Evolutionary conservation across 2,329 filamentous ascomycete genomes (phyloP).

Genomic region (Paecilomyces dactylethromorphus): DNA sequence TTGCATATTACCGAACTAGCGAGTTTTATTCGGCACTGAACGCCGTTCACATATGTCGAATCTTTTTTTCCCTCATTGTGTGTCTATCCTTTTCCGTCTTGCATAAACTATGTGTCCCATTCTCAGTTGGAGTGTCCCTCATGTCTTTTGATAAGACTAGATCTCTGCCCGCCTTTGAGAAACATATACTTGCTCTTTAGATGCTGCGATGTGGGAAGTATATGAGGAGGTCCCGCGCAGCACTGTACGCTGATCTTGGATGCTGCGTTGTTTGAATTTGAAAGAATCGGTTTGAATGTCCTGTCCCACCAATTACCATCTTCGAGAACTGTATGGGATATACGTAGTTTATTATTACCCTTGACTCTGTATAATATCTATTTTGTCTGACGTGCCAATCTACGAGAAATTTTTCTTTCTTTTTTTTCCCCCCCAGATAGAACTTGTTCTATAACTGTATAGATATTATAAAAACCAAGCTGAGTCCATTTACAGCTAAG

Average conservation of each 20-base stretch:
- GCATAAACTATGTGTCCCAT: not conserved
- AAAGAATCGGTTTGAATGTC: not conserved
- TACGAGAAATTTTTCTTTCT: no score
- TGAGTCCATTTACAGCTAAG: no score
- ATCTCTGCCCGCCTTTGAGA: not conserved
- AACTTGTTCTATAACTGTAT: no score
- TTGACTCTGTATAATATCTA: no score
- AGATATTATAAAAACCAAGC: no score
- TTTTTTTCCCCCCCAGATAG: no score
- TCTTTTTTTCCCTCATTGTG: not conserved
- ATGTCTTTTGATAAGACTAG: not conserved
- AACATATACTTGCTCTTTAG: not conserved
- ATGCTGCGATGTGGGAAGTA: not conserved
- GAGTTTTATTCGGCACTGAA: not conserved
- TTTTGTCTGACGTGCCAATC: no score
- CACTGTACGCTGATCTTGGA: not conserved
- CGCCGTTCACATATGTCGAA: not conserved
- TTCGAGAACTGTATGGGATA: not conserved
- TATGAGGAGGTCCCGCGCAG: not conserved
- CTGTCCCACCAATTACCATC: not conserved
- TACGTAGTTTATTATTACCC: not conserved
- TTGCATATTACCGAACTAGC: not conserved
- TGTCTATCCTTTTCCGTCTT: not conserved
- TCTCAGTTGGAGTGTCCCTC: not conserved
- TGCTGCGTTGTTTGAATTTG: not conserved